Conservation (phyloP, 305 asterid genomes). For the Ilex paraguariensis region DNA sequence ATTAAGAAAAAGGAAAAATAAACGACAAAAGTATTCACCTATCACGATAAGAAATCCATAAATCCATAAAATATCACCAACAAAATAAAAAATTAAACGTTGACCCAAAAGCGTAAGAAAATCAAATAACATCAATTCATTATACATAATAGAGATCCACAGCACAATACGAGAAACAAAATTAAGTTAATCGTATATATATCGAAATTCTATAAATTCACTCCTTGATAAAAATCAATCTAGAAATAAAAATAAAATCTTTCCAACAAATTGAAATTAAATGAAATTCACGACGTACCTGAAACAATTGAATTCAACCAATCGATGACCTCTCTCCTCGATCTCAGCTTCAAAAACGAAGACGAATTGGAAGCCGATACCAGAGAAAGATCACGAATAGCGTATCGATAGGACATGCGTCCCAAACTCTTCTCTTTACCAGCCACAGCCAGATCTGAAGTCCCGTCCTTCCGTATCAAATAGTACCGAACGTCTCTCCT, state of each 20-base stretch:
- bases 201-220: too few relatives aligned
- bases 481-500: conserved; percentile 63
- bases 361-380: conserved; percentile 24
- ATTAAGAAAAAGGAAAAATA: background rate
- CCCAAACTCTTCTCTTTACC: conserved; percentile 59
- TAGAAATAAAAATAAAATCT: too few relatives aligned
- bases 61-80: background rate
- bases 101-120: too few relatives aligned
- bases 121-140: too few relatives aligned
- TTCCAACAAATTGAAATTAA: background rate
- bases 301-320: conserved; percentile 58
- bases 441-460: conserved; percentile 59
- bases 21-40: too few relatives aligned
- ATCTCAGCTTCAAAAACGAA: conserved; percentile 51
- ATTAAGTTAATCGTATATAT: too few relatives aligned
- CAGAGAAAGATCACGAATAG: conserved; percentile 22
- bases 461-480: conserved; percentile 49
- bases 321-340: conserved; percentile 66
- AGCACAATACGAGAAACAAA: too few relatives aligned
- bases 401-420: conserved; percentile 49
- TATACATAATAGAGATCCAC: too few relatives aligned
- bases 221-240: background rate
- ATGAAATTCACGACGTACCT: conserved; percentile 30
- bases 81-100: too few relatives aligned
- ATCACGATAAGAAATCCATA: background rate